Base-by-base conservation (phyloP, 2,329 filamentous ascomycete species). In the Scleromitrula shiraiana region DNA sequence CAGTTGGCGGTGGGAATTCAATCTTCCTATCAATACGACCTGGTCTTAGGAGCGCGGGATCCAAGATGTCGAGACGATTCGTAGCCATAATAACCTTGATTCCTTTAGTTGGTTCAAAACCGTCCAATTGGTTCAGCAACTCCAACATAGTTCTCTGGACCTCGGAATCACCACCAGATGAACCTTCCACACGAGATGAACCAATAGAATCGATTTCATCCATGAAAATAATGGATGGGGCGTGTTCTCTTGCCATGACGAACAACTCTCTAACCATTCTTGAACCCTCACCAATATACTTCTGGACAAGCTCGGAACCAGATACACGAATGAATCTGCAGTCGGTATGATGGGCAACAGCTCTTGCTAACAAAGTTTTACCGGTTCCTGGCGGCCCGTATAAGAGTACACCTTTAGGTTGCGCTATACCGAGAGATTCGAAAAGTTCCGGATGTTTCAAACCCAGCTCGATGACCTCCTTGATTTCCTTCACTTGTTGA, bases 21-120 rank as follows among this genome's bases (percentile, higher is more conserved):
- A 97, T 97, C 76, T 97, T 97, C 62, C 93, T 80, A 75, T 98
- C 93, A 68, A 98, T 97, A 62, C 93, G 87, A 44, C 93, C 93
- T n/a, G 93, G 93, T 60, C 93, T 84, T 58, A 98, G 76, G 37
- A 98, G 78, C 1, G 93, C 93, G 2, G 93, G 93, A 67, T 98
- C 93, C 39, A 98, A 80, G 56, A 98, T 97, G 62, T 98, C 93
- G 55, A 98, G 79, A 66, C 93, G 87, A 70, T 98, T 98, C 41
- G 93, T 98, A 46, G 93, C 93, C 91, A 98, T 98, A 72, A 98
- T 95, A 67, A 98, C 88, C 71, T 98, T 98, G 81, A 98, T 98
- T 71, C 97, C 97, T 76, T 98, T 98, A 39, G 91, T 97, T 5
- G 93, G 93, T 70, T 97, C 93, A 69, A 98, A 98, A 42, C 93